Evolutionary conservation across 1,284 basidiomycete species (phyloP).

Genomic region (Moesziomyces globuligerus): DNA sequence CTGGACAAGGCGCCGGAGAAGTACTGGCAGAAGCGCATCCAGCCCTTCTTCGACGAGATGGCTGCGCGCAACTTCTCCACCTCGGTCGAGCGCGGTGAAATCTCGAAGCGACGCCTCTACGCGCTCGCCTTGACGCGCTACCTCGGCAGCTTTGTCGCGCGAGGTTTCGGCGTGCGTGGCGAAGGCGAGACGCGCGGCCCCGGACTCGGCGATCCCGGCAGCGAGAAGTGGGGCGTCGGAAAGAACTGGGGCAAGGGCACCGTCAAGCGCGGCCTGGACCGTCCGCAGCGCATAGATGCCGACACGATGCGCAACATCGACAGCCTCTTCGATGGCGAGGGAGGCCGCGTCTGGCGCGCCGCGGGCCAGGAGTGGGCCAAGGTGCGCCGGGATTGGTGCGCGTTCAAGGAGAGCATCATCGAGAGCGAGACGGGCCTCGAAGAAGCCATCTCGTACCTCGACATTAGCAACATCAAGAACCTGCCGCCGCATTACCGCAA

Average conservation of each 20-base stretch:
- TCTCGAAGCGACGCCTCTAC: constrained; percentile 58
- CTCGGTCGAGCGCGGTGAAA: constrained; percentile 59
- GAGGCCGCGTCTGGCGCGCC: constrained; percentile 48
- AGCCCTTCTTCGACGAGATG: constrained; percentile 63
- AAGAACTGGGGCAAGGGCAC: constrained; percentile 67
- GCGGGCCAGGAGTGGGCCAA: constrained; percentile 59
- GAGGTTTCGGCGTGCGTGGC: constrained; percentile 64
- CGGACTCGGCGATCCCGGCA: constrained; percentile 59
- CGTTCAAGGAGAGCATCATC: constrained; percentile 64
- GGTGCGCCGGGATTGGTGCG: constrained; percentile 52
- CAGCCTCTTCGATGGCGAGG: constrained; percentile 52
- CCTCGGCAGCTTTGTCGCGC: constrained; percentile 61
- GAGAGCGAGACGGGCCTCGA: constrained; percentile 65
- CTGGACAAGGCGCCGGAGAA: constrained; percentile 56
- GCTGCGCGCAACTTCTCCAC: constrained; percentile 57
- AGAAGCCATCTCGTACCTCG: constrained; percentile 55
- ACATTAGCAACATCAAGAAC: constrained; percentile 59
- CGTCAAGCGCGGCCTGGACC: constrained; percentile 65
- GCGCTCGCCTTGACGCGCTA: constrained; percentile 57
- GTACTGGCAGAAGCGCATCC: constrained; percentile 64
- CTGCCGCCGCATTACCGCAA: constrained; percentile 60
- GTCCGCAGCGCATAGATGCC: constrained; percentile 52
- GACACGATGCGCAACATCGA: constrained; percentile 53
- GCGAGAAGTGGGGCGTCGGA: constrained; percentile 64
- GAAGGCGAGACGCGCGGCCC: constrained; percentile 61